phyloP scores from a whole-genome alignment of 2,329 filamentous ascomycete genomes.

The Pseudogymnoascus sp. region DNA sequence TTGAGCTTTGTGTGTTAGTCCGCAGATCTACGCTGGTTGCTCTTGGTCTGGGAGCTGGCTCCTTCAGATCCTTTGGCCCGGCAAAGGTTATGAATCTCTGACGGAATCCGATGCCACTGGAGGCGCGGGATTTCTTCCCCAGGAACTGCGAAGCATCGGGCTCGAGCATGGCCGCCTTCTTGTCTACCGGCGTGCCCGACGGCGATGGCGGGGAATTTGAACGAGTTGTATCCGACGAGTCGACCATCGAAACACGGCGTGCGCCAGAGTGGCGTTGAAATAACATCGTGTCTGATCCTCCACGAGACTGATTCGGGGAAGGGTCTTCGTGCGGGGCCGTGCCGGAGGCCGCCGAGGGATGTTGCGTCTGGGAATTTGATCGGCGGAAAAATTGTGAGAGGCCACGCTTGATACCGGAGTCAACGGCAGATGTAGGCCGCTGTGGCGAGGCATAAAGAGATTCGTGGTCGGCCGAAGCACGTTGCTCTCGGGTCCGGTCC shows the following conservation, averaged over 20 bases:
- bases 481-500: not conserved
- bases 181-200: constrained; percentile 21
- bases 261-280: constrained; percentile 23
- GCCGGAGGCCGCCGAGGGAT: not conserved
- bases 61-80: constrained; percentile 14
- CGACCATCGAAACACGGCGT: constrained; percentile 40
- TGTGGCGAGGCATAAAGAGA: constrained; percentile 1
- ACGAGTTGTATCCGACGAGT: constrained; percentile 38
- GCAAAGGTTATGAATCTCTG: constrained; percentile 20
- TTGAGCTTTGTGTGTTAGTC: constrained; percentile 12
- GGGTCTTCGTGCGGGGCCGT: constrained; percentile 5
- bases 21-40: constrained; percentile 26
- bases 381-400: constrained; percentile 34
- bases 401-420: constrained; percentile 4
- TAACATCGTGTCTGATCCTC: constrained; percentile 25
- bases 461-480: not conserved
- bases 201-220: constrained; percentile 45
- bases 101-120: constrained; percentile 23
- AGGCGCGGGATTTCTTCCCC: constrained; percentile 38
- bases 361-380: constrained; percentile 4
- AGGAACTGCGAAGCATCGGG: constrained; percentile 31
- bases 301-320: constrained; percentile 13
- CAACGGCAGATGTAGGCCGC: not conserved
- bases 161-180: not conserved
- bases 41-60: constrained; percentile 16